phyloP scores from a whole-genome alignment of 2,329 filamentous ascomycete genomes.

The Verticillium tricorpus region DNA sequence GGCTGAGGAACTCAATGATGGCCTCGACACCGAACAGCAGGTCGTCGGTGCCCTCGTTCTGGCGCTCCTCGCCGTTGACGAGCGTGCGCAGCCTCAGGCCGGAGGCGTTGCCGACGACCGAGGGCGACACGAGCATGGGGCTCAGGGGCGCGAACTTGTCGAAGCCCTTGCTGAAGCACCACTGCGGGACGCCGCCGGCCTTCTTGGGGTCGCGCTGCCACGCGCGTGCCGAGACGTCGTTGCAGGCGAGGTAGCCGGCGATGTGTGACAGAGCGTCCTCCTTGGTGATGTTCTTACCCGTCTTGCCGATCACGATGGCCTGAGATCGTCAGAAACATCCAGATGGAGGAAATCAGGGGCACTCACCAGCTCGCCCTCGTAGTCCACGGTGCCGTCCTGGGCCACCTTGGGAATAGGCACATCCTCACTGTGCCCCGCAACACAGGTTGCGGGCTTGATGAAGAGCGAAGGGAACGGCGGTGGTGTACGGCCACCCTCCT shows the following conservation, averaged over 20 bases:
- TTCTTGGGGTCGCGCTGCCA: slow-evolving; percentile 46
- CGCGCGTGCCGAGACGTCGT: slow-evolving; percentile 51
- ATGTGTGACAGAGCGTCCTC: slow-evolving; percentile 40
- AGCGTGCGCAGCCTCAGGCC: slow-evolving; percentile 26
- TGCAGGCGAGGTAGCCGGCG: slow-evolving; percentile 39
- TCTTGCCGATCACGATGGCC: slow-evolving; percentile 48
- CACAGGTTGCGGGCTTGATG: slow-evolving; percentile 42
- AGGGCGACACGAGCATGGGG: slow-evolving; percentile 33
- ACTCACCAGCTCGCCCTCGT: slow-evolving; percentile 41
- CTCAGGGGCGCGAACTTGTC: slow-evolving; percentile 53
- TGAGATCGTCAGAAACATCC: neutral
- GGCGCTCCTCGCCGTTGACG: slow-evolving; percentile 47
- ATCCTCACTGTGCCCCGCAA: slow-evolving; percentile 28
- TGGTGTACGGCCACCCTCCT: slow-evolving; percentile 46
- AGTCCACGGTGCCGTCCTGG: slow-evolving; percentile 41
- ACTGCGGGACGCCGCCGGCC: slow-evolving; percentile 38
- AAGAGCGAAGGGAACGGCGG: slow-evolving; percentile 46
- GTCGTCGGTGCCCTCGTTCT: slow-evolving; percentile 41
- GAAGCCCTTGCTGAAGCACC: slow-evolving; percentile 51
- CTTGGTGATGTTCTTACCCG: slow-evolving; percentile 45
- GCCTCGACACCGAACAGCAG: slow-evolving; percentile 44
- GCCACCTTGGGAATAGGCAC: slow-evolving; percentile 42
- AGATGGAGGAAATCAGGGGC: accelerated
- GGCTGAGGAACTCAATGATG: slow-evolving; percentile 41
- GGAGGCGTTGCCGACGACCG: slow-evolving; percentile 21